These are phyloP conservation scores for Coleophoma crateriformis DNA, from an alignment of 2,329 filamentous ascomycete species.

Conservation along the genomic window DNA sequence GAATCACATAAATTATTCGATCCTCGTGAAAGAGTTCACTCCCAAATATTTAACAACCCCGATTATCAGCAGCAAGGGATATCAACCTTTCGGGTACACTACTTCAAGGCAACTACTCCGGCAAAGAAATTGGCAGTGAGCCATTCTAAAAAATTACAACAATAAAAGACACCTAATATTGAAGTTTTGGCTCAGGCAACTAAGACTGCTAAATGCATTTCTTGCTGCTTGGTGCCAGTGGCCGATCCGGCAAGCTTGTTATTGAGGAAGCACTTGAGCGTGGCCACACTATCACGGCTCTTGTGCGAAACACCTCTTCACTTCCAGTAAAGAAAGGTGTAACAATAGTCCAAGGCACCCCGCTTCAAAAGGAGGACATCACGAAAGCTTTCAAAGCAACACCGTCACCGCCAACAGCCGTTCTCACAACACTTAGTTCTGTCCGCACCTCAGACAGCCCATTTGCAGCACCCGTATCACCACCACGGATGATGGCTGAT, in stretches of 20 bases:
- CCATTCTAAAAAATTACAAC: no score
- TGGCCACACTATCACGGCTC: conserved; percentile 37
- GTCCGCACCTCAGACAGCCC: conserved; percentile 39
- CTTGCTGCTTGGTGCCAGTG: conserved; percentile 38
- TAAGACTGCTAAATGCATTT: conserved; percentile 30
- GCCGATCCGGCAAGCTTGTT: conserved; percentile 39
- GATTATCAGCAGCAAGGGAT: no score
- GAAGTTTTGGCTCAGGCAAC: no score
- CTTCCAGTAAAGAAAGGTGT: conserved; percentile 27
- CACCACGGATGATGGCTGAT: conserved; percentile 40
- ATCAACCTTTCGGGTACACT: no score
- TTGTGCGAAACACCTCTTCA: conserved; percentile 34
- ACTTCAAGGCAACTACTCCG: no score
- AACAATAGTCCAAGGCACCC: conserved; percentile 32
- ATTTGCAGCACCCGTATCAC: conserved; percentile 38
- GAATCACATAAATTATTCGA: no score
- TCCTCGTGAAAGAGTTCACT: no score
- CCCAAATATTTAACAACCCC: no score
- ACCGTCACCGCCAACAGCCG: conserved; percentile 23
- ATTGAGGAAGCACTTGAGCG: conserved; percentile 32
- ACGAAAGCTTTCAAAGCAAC: conserved; percentile 26
- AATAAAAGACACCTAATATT: no score
- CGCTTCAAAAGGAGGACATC: conserved; percentile 29
- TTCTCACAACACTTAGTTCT: conserved; percentile 44
- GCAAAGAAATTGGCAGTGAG: no score